phyloP scores from a whole-genome alignment of 2,329 filamentous ascomycete species.

The Lachnellula cervina region DNA sequence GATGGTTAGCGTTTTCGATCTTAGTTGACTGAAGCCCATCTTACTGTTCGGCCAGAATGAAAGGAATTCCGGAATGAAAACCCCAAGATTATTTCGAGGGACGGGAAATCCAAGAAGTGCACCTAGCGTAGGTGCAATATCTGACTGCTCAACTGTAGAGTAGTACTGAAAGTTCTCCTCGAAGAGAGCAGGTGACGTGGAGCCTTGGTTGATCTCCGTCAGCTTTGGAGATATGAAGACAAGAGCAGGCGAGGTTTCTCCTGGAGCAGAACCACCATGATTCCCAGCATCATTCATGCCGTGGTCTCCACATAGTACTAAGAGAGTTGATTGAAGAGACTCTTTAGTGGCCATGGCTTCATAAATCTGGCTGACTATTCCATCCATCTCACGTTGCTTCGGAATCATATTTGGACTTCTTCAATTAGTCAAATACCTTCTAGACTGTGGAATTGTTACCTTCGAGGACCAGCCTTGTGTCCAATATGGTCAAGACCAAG shows the following conservation, averaged over 20 bases:
- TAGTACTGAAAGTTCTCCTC: conserved; percentile 79
- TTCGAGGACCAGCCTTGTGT: conserved; percentile 86
- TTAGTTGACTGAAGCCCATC: conserved; percentile 11
- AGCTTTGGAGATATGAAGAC: conserved; percentile 88
- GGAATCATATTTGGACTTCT: conserved; percentile 79
- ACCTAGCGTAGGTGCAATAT: conserved; percentile 84
- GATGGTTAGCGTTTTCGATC: conserved; percentile 8
- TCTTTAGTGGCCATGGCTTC: conserved; percentile 63
- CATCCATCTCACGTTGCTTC: conserved; percentile 93
- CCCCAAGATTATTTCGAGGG: conserved; percentile 83
- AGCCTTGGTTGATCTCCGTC: conserved; percentile 44
- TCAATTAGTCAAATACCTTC: conserved; percentile 13
- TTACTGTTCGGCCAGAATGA: conserved; percentile 67
- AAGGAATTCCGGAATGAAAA: conserved; percentile 76
- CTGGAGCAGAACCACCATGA: conserved; percentile 87
- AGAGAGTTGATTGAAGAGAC: conserved; percentile 71
- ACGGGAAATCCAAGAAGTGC: conserved; percentile 83
- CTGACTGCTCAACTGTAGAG: conserved; percentile 81
- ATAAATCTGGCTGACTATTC: conserved; percentile 71
- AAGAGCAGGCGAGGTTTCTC: conserved; percentile 89
- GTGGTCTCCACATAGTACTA: conserved; percentile 89
- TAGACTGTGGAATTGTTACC: conserved; percentile 41
- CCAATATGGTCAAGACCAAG: conserved; percentile 95
- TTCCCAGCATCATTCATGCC: conserved; percentile 99
- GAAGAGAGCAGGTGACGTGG: conserved; percentile 51